phyloP scores from a whole-genome alignment of 768 basidiomycete genomes.

The Boletus vinaceobasis region DNA sequence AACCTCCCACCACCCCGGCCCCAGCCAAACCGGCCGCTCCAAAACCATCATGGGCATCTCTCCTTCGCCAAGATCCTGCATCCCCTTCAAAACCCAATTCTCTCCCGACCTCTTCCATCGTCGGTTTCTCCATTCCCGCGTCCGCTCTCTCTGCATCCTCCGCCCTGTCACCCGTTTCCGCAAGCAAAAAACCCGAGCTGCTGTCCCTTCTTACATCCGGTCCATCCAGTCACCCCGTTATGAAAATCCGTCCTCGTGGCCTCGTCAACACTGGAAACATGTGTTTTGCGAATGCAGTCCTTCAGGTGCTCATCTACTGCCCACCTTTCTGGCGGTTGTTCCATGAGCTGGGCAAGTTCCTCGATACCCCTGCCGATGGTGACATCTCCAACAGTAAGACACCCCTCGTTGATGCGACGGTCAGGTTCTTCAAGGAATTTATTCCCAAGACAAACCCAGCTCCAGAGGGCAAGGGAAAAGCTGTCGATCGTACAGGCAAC shows the following conservation, averaged over 20 bases:
- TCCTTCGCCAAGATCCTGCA: slow-evolving; percentile 48
- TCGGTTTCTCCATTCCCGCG: slow-evolving; percentile 73
- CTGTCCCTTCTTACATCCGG: slow-evolving; percentile 50
- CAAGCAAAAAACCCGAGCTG: slow-evolving; percentile 47
- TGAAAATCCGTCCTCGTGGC: slow-evolving; percentile 65
- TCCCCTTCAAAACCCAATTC: slow-evolving; percentile 42
- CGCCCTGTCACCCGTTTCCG: slow-evolving; percentile 29
- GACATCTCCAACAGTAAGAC: slow-evolving; percentile 33
- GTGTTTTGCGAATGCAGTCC: slow-evolving; percentile 95
- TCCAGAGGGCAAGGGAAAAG: slow-evolving; percentile 38
- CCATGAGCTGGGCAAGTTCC: slow-evolving; percentile 58
- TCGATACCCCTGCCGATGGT: slow-evolving; percentile 32
- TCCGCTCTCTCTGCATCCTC: slow-evolving; percentile 26
- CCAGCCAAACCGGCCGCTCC: slow-evolving; percentile 36
- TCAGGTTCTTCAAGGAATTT: slow-evolving; percentile 81
- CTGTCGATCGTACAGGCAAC: slow-evolving; percentile 32
- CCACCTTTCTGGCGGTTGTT: slow-evolving; percentile 83
- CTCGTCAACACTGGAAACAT: slow-evolving; percentile 94
- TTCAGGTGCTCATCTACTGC: slow-evolving; percentile 88
- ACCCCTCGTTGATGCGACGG: slow-evolving; percentile 64
- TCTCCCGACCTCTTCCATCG: slow-evolving; percentile 67
- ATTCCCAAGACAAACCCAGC: slow-evolving; percentile 21
- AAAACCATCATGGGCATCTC: slow-evolving; percentile 70
- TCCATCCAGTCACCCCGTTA: slow-evolving; percentile 20
- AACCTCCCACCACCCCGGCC: slow-evolving; percentile 6